Evolutionary conservation across 257 asterid species (phyloP).

Genomic region (Ligustrum vulgare): DNA sequence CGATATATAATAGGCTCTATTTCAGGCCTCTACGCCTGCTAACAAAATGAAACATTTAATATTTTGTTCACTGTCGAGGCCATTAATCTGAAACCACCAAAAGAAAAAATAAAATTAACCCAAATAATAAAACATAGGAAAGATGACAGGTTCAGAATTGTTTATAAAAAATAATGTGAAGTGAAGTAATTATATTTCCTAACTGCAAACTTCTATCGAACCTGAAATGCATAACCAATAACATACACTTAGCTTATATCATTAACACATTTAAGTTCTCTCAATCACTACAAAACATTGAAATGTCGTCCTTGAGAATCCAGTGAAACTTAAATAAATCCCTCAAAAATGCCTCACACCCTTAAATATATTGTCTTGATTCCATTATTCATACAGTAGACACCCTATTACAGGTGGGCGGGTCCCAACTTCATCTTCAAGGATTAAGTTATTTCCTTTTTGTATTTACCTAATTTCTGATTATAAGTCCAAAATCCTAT

Average conservation of each 20-base stretch:
- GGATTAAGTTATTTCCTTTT: background rate
- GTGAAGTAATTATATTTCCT: constrained; percentile 12
- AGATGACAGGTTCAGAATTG: background rate
- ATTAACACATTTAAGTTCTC: background rate
- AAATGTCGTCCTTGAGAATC: background rate
- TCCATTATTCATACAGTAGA: background rate
- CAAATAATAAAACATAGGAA: constrained; percentile 18
- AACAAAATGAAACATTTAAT: constrained; percentile 14
- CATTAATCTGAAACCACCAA: constrained; percentile 10
- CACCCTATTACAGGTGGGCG: background rate
- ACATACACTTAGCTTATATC: background rate
- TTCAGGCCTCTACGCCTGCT: constrained; percentile 93
- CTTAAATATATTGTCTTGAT: background rate
- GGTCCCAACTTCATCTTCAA: background rate
- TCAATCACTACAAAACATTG: background rate
- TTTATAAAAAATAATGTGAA: constrained; percentile 11
- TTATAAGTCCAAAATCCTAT: background rate
- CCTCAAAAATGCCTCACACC: background rate
- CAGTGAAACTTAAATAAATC: background rate
- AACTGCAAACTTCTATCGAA: constrained; percentile 15
- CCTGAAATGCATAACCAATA: constrained; percentile 10
- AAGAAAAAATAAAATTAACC: background rate
- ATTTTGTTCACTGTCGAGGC: background rate
- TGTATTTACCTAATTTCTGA: background rate
- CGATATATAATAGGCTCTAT: constrained; percentile 97